Percentiles rank a stretch among this genome's conserved stretches.
Evolutionary conservation across 2,329 filamentous ascomycete species (phyloP).

Genomic region (Penicillium sp.): DNA sequence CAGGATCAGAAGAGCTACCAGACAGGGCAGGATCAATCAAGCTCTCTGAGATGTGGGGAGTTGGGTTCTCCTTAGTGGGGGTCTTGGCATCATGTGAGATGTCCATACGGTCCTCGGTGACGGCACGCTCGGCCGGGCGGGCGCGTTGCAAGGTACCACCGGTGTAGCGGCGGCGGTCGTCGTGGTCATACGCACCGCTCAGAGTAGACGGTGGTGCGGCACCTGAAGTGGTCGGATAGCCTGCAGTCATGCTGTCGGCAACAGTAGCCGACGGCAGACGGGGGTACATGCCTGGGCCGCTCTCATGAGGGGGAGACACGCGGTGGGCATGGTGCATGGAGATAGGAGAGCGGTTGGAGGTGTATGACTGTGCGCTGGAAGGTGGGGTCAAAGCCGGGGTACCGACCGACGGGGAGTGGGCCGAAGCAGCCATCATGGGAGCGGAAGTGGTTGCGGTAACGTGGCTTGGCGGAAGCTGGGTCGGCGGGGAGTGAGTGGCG

Average conservation of each 20-base stretch:
- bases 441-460: slow-evolving; percentile 39
- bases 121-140: slow-evolving; percentile 42
- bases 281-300: slow-evolving; percentile 60
- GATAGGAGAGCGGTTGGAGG: slow-evolving; percentile 60
- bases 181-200: slow-evolving; percentile 58
- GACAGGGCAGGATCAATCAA: slow-evolving; percentile 47
- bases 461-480: slow-evolving; percentile 44
- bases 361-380: slow-evolving; percentile 62
- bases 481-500: slow-evolving; percentile 57
- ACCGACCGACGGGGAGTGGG: slow-evolving; percentile 49
- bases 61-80: slow-evolving; percentile 31
- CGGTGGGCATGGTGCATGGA: slow-evolving; percentile 53
- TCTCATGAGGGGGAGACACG: slow-evolving; percentile 51
- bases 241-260: slow-evolving; percentile 54
- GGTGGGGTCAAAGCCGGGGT: slow-evolving; percentile 64
- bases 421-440: slow-evolving; percentile 43
- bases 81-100: slow-evolving; percentile 35
- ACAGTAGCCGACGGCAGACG: slow-evolving; percentile 60
- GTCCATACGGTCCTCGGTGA: slow-evolving; percentile 39
- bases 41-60: slow-evolving; percentile 34
- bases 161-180: slow-evolving; percentile 61
- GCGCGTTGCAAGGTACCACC: slow-evolving; percentile 60
- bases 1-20: slow-evolving; percentile 30
- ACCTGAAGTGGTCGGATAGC: slow-evolving; percentile 51
- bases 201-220: slow-evolving; percentile 62